Evolutionary conservation across 164 flowering plant genomes (phyloP).

Genomic region (Magnolia sinica): DNA sequence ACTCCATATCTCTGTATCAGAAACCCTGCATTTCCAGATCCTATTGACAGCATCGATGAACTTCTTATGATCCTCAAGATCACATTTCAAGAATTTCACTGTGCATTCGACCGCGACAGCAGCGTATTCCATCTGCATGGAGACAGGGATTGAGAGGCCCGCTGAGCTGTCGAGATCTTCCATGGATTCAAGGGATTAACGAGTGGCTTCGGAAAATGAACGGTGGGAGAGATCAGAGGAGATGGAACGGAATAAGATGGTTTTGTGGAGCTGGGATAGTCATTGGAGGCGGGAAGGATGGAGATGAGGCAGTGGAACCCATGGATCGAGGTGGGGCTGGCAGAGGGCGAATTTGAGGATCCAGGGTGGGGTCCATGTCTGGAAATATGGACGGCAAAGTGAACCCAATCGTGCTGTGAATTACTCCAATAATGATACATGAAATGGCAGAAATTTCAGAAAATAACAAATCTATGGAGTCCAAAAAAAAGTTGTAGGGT

Average conservation of each 20-base stretch:
- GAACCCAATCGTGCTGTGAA: no score
- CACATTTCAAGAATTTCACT: conserved; percentile 28
- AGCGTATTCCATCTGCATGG: conserved; percentile 49
- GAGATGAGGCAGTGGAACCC: conserved; percentile 20
- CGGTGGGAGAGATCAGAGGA: conserved; percentile 24
- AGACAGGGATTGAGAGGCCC: conserved; percentile 21
- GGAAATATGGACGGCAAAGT: neutral
- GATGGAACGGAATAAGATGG: conserved; percentile 37
- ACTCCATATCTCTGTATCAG: conserved; percentile 24
- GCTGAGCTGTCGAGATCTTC: conserved; percentile 28
- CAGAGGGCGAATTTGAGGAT: conserved; percentile 54
- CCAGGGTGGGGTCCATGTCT: conserved; percentile 44
- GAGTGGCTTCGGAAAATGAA: conserved; percentile 35
- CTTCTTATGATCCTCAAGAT: conserved; percentile 7
- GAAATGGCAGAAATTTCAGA: no score
- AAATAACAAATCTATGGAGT: no score
- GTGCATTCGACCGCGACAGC: conserved; percentile 55
- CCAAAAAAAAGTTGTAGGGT: no score
- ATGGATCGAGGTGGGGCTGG: conserved; percentile 25
- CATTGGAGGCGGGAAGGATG: conserved; percentile 32
- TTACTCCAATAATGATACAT: no score
- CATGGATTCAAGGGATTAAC: conserved; percentile 38
- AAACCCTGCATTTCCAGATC: conserved; percentile 53
- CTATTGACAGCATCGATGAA: conserved; percentile 45
- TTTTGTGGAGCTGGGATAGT: conserved; percentile 30